A percentile compares a stretch with the other conserved stretches of the same genome.
phyloP scores from a whole-genome alignment of 306 rosid genomes.

The Citrullus colocynthis region DNA sequence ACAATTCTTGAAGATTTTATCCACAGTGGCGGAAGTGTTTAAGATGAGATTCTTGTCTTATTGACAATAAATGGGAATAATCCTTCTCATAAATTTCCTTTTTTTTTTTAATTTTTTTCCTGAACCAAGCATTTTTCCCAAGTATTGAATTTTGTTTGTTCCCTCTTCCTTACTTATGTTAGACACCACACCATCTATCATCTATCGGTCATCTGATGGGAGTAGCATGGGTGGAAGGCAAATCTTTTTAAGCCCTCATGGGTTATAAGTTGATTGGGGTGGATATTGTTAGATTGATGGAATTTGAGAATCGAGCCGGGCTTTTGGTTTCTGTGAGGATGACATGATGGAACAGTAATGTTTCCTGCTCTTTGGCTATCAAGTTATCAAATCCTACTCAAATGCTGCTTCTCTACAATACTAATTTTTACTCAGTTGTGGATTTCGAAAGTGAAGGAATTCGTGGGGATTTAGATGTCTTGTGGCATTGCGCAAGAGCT shows the following conservation, averaged over 20 bases:
- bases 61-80: background rate
- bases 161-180: background rate
- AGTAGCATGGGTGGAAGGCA: constrained; percentile 28
- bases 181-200: background rate
- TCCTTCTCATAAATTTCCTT: background rate
- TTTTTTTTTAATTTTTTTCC: too few species aligned
- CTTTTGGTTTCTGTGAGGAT: constrained; percentile 47
- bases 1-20: background rate
- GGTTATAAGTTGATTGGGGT: constrained; percentile 51
- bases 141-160: too few species aligned
- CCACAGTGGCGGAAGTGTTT: background rate
- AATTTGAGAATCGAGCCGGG: constrained; percentile 30
- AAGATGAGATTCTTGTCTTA: background rate
- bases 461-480: too few species aligned
- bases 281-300: constrained; percentile 40
- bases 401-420: too few species aligned
- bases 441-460: too few species aligned
- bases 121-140: too few species aligned
- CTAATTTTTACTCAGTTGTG: too few species aligned
- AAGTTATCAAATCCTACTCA: too few species aligned
- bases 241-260: constrained; percentile 34
- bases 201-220: constrained; percentile 14
- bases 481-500: too few species aligned
- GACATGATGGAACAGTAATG: constrained; percentile 41
- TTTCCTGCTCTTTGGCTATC: constrained; percentile 22